phyloP scores from a whole-genome alignment of 139 green algal genomes.

The Chlamydomonas asymmetrica region DNA sequence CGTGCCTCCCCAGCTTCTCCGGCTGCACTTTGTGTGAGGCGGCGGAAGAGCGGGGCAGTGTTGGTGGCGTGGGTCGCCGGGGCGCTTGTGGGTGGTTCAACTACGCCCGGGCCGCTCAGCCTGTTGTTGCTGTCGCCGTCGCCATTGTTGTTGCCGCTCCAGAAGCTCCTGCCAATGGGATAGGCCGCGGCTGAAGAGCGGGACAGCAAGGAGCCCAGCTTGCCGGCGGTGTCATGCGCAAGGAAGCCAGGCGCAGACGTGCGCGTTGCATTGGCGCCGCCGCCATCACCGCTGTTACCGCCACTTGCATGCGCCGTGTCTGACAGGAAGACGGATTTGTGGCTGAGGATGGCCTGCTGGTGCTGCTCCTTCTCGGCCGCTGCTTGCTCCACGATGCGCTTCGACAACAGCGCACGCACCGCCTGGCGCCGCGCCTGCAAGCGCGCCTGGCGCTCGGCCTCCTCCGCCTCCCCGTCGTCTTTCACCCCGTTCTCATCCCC shows the following conservation, averaged over 20 bases:
- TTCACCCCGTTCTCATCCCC: not conserved
- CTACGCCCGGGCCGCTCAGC: too few relatives aligned
- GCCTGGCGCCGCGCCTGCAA: slow-evolving; percentile 19
- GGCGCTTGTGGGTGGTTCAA: too few relatives aligned
- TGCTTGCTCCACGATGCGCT: slow-evolving; percentile 16
- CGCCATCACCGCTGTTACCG: not conserved
- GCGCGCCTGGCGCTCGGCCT: not conserved
- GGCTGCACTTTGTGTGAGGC: too few relatives aligned
- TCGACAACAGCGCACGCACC: slow-evolving; percentile 10
- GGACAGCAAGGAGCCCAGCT: not conserved
- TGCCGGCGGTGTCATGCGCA: not conserved
- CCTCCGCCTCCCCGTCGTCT: not conserved
- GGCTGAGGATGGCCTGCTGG: slow-evolving; percentile 18
- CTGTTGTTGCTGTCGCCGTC: not conserved
- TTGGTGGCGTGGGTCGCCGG: too few relatives aligned
- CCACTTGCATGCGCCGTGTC: not conserved
- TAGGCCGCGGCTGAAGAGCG: not conserved
- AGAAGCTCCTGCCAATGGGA: not conserved
- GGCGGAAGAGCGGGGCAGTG: too few relatives aligned
- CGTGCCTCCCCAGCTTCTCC: too few relatives aligned
- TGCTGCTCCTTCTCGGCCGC: slow-evolving; percentile 18
- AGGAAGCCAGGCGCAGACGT: not conserved
- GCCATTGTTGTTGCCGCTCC: not conserved
- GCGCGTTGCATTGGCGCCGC: not conserved
- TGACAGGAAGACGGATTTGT: slow-evolving; percentile 22